A percentile compares a stretch with the other conserved stretches of the same genome.
phyloP scores from a whole-genome alignment of 2,329 filamentous ascomycete genomes.

The Xylariales sp. region DNA sequence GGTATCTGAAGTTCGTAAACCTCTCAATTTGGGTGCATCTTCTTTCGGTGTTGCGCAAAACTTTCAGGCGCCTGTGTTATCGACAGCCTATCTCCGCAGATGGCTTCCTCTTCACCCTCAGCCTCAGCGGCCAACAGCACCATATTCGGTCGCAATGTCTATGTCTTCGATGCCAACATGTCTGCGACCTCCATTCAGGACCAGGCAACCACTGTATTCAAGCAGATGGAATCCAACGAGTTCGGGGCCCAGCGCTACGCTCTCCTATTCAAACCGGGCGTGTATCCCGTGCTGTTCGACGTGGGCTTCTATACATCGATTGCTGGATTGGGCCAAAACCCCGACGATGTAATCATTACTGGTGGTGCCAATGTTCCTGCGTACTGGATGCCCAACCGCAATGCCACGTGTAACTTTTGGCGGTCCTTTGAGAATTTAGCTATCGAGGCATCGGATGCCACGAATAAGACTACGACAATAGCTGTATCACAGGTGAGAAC shows the following conservation, averaged over 20 bases:
- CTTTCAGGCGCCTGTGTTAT: too few relatives aligned
- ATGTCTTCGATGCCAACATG: slow-evolving; percentile 27
- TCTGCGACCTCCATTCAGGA: slow-evolving; percentile 23
- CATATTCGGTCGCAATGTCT: slow-evolving; percentile 28
- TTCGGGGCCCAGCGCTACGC: slow-evolving; percentile 27
- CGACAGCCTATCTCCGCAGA: too few relatives aligned
- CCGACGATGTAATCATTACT: slow-evolving; percentile 26
- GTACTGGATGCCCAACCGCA: slow-evolving; percentile 30
- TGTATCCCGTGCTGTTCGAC: slow-evolving; percentile 27
- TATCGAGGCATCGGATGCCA: slow-evolving; percentile 25
- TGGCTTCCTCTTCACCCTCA: background rate
- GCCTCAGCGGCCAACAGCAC: slow-evolving; percentile 20
- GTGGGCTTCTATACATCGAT: slow-evolving; percentile 30
- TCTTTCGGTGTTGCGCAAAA: too few relatives aligned
- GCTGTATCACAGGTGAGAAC: slow-evolving; percentile 23
- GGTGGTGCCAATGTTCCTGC: slow-evolving; percentile 29
- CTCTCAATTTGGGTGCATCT: too few relatives aligned
- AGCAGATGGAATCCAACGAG: slow-evolving; percentile 29
- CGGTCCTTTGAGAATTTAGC: slow-evolving; percentile 28
- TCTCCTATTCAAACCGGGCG: slow-evolving; percentile 27
- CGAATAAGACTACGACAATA: slow-evolving; percentile 28
- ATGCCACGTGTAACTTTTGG: slow-evolving; percentile 31
- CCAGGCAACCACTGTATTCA: slow-evolving; percentile 23
- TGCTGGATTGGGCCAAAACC: slow-evolving; percentile 24
- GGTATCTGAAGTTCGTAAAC: too few relatives aligned